Base-by-base conservation (phyloP, 371 early-diverging fungal genomes). In the Phascolomyces articulosus region DNA sequence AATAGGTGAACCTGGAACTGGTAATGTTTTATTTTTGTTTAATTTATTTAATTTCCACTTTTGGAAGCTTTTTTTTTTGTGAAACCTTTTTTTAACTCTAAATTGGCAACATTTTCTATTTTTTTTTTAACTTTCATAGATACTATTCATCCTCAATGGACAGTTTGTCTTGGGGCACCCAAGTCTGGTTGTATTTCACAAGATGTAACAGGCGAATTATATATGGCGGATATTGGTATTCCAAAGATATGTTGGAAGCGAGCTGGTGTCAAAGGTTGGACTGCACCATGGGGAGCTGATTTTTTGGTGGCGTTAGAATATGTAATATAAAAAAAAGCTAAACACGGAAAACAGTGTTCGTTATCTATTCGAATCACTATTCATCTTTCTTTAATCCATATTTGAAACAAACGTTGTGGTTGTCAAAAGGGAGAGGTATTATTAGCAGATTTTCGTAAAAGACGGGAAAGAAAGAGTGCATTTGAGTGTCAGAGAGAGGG, bases 221-320 rank as follows among this genome's bases (percentile, higher is more conserved):
- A 89, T 65, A 61, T 95, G 67, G 89, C 90, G 0, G 95, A 95
- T 69, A 73, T 92, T n/a, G 93, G 93, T 10, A 85, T 93, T 44
- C 92, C 93, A 0, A 67, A 77, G 21, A 59, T 72, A 13, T 86
- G 88, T 29, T 91, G 90, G 85, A 82, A 88, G 55, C 77, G 79
- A 28, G 85, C 82, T 20, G 87, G 88, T 3, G 78, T 88, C 16
- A 81, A 81, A 40, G 81, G 80, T 13, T 84, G 80, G 72, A 79
- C 76, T 6, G 71, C 83, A 67, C 88, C 89, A 16, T 94, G 90
- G 87, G 90, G 90, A 0, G 89, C 89, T 31, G 89, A 90, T 67
- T 91, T 86, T 68, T 69, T 94, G 44, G 80, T 91, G 29, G 88
- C 84, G 8, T 70, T 93, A 55, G 84, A 87, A 60, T 88, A 90